Base-by-base conservation (phyloP, 106 monocot species). In the Dendrobium chrysotoxum region DNA sequence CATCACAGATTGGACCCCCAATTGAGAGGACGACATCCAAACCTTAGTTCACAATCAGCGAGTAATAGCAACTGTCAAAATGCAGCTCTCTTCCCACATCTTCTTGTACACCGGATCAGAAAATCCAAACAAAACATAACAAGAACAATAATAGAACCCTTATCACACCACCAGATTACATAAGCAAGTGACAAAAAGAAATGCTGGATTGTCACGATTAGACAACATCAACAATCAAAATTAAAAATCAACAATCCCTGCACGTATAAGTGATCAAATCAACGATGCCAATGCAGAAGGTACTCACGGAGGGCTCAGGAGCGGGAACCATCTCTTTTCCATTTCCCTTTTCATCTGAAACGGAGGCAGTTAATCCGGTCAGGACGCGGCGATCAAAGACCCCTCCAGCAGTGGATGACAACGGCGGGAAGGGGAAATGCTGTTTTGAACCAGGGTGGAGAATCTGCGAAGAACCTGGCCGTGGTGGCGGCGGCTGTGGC, bases 271-370 rank as follows among this genome's bases (percentile, higher is more conserved):
- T 4, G 74, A 21, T 41, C 41, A 74, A 42, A 74, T 74, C 74
- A 74, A 68, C 35, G 30, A 70, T 15, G 31, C 0, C 35, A 41
- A 21, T 40, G 73, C 40, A 41, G 41, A 1, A 20, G 41, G 21
- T 7, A 74, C 74, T 74, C 41, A 74, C 74, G 13, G 21, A 21
- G 17, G n/a, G 74, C 12, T 41, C 74, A 21, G 41, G 41, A 0
- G 74, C 41, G n/a, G n/a, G 41, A 74, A 74, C 20, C 40, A 2
- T 74, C 74, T 74, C 74, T 41, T 74, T 74, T 18, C 41, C 74
- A 0, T n/a, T 42, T 42, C 41, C n/a, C 17, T 9, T 42, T 42
- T 42, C 74, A 42, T n/a, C 74, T 21, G 7, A 17, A 13, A 15
- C 20, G 35, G 73, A 17, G 0, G 41, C 21, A 41, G 40, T 40